Evolutionary conservation across 1,284 basidiomycete genomes (phyloP), one percentile per base, ranked within the genome.

Genomic region (Pseudomicrostroma phylloplanum): DNA sequence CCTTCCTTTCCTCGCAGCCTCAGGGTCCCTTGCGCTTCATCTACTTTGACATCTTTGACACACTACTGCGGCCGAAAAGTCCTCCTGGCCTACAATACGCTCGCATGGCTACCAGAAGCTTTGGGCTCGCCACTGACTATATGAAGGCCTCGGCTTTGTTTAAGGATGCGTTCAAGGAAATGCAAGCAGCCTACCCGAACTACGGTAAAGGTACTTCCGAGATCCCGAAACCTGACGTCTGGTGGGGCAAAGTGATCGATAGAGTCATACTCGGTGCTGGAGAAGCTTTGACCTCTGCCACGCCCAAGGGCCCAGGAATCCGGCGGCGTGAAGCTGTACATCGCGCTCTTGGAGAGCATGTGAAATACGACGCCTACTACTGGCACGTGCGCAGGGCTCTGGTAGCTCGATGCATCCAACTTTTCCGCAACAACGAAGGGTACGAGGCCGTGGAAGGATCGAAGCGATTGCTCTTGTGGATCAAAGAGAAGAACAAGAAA

Each of bases 161-260:
- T 23, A 4, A 4, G 4, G 6, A n/a, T 3, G 46, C 46, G 4
- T n/a, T 48, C n/a, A 48, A 48, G 46, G 23, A 48, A 11, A n/a
- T n/a, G 46, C 46, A n/a, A n/a, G 46, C 46, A n/a, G n/a, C 23
- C 23, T 23, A 48, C 12, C 46, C 46, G 23, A 48, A 48, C 46
- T 48, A 48, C 23, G 46, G 46, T 48, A n/a, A 23, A n/a, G 46
- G 23, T 3, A 48, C 46, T 6, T 48, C n/a, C 12, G n/a, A 23
- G 46, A 12, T 48, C 7, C n/a, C 46, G 46, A 48, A 4, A 4
- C 46, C 46, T 7, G 46, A 48, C 23, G n/a, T n/a, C 23, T 48
- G 46, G 46, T 48, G 46, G 46, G n/a, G 46, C 46, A n/a, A n/a
- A 23, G 46, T 48, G 46, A 48, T 48, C 46, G 23, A 48, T 7